Conservation (phyloP, 2,329 filamentous ascomycete genomes). For the Colletotrichum gloeosporioides region DNA sequence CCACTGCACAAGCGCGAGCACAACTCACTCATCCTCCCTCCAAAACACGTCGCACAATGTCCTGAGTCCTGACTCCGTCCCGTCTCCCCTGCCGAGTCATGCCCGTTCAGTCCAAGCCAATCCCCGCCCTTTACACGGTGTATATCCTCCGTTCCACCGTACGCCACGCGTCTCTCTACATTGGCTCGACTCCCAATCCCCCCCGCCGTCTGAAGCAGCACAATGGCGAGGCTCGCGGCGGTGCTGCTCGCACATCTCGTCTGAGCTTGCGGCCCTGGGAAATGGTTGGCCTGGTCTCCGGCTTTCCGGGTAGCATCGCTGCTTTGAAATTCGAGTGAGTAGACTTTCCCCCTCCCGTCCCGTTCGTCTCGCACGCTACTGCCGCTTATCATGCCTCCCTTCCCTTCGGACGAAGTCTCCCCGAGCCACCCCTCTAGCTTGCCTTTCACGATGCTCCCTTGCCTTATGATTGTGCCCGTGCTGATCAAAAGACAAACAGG, state of each 20-base stretch:
- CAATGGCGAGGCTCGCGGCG: slow-evolving; percentile 84
- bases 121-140: slow-evolving; percentile 91
- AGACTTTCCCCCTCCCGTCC: background rate
- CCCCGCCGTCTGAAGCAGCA: slow-evolving; percentile 86
- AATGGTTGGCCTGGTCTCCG: slow-evolving; percentile 84
- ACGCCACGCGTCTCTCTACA: slow-evolving; percentile 75
- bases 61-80: slow-evolving; percentile 9
- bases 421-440: slow-evolving; percentile 2
- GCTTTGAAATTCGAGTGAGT: slow-evolving; percentile 90
- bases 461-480: background rate
- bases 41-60: slow-evolving; percentile 18
- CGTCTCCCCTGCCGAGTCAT: slow-evolving; percentile 34
- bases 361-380: background rate
- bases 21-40: background rate
- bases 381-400: background rate
- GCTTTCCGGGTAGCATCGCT: slow-evolving; percentile 85
- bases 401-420: slow-evolving; percentile 7
- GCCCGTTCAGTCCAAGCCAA: slow-evolving; percentile 55
- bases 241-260: slow-evolving; percentile 77
- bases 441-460: background rate
- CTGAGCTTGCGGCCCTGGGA: slow-evolving; percentile 82
- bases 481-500: slow-evolving; percentile 47
- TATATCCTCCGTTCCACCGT: slow-evolving; percentile 89
- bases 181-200: slow-evolving; percentile 91
- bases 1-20: background rate